A percentile compares a stretch with the other conserved stretches of the same genome.
Conservation (phyloP, 2,329 filamentous ascomycete species). For the Malbranchea zuffiana region DNA sequence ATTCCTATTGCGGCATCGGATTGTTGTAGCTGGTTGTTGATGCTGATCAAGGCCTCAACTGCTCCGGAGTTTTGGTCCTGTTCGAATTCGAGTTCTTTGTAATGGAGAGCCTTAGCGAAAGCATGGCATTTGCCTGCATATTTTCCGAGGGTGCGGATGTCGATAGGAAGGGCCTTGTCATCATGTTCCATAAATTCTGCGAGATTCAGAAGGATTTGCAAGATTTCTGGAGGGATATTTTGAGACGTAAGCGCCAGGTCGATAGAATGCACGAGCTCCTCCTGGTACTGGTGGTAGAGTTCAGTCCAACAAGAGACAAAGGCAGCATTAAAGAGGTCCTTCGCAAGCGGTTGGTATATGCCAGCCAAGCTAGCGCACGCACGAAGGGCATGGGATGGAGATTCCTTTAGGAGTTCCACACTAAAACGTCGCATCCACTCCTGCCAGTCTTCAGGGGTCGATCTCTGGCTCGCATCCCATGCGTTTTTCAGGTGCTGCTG, state of each 20-base stretch:
- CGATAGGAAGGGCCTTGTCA: slow-evolving; percentile 94
- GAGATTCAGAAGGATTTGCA: slow-evolving; percentile 87
- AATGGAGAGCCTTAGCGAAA: slow-evolving; percentile 94
- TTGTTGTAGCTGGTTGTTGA: slow-evolving; percentile 98
- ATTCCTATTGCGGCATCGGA: slow-evolving; percentile 98
- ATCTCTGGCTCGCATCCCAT: slow-evolving; percentile 95
- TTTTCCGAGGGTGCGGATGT: slow-evolving; percentile 85
- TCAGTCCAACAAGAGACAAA: slow-evolving; percentile 99
- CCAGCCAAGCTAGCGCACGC: slow-evolving; percentile 87
- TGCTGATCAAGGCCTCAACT: slow-evolving; percentile 94
- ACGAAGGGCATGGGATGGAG: slow-evolving; percentile 85
- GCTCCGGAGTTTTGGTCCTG: slow-evolving; percentile 93
- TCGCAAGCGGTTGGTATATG: slow-evolving; percentile 80
- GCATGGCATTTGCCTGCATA: slow-evolving; percentile 96
- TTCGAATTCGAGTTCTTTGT: slow-evolving; percentile 96
- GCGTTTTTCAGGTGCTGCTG: slow-evolving; percentile 93
- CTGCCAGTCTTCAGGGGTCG: slow-evolving; percentile 97
- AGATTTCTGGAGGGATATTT: slow-evolving; percentile 88
- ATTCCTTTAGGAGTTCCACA: slow-evolving; percentile 87
- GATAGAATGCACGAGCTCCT: slow-evolving; percentile 90
- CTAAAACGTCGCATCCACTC: slow-evolving; percentile 98
- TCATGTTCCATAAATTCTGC: slow-evolving; percentile 99
- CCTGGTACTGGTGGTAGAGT: slow-evolving; percentile 90
- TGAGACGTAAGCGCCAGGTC: slow-evolving; percentile 91
- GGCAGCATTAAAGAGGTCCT: slow-evolving; percentile 93